phyloP scores from a whole-genome alignment of 2,329 filamentous ascomycete species.

The Pseudogymnoascus sp. region DNA sequence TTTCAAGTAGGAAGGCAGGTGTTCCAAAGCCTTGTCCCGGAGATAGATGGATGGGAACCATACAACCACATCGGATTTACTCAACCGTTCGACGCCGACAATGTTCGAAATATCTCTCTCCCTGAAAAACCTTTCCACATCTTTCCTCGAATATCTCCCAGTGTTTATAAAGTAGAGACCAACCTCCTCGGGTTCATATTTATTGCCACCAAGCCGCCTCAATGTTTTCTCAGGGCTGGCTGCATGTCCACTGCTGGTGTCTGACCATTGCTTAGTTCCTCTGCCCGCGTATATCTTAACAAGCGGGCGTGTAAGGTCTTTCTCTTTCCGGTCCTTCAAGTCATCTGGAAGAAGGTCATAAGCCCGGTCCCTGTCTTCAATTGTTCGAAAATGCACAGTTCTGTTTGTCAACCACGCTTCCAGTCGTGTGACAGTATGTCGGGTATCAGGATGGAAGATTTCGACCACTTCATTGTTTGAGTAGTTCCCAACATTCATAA shows the following conservation, averaged over 20 bases:
- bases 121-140: background rate
- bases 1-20: background rate
- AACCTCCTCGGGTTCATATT: background rate
- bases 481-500: background rate
- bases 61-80: background rate
- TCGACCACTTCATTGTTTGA: background rate
- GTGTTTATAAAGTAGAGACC: conserved; percentile 5
- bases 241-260: background rate
- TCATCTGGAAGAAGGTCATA: background rate
- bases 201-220: background rate
- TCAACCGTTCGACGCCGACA: background rate
- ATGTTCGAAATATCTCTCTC: background rate
- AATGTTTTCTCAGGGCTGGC: background rate
- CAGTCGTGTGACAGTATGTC: background rate
- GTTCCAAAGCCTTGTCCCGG: background rate
- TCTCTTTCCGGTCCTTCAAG: background rate
- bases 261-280: background rate
- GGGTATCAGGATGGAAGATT: background rate
- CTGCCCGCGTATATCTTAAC: background rate
- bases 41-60: background rate
- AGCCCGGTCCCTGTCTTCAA: background rate
- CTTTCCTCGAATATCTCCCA: background rate
- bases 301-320: background rate
- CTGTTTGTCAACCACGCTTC: conserved; percentile 3
- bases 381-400: background rate